Conservation (phyloP, 441 rosid species). For the Euphorbia schlechtendalii region DNA sequence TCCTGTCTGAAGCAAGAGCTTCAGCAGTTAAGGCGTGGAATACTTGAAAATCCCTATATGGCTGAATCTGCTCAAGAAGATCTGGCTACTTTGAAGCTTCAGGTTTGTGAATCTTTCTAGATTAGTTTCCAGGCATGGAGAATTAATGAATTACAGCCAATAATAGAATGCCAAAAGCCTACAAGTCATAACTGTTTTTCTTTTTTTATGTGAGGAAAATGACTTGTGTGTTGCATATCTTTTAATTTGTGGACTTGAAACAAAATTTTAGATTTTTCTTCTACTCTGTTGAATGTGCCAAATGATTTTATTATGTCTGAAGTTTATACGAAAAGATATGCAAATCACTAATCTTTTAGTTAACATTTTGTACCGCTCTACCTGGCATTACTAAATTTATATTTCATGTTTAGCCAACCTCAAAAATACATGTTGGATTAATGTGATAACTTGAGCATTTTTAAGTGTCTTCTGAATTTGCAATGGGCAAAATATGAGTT, state of each 20-base stretch:
- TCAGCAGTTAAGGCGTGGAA: conserved; percentile 60
- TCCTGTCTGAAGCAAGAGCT: conserved; percentile 75
- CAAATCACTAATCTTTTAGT: background rate
- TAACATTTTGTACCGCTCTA: background rate
- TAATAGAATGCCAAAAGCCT: background rate
- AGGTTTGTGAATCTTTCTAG: conserved; percentile 43
- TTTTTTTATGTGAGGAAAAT: background rate
- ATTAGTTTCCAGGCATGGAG: conserved; percentile 2
- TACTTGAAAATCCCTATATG: conserved; percentile 37
- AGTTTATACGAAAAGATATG: background rate
- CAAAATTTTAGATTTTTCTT: background rate
- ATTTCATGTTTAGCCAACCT: background rate
- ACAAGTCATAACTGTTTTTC: background rate
- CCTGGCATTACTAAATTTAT: background rate
- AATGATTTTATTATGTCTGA: background rate
- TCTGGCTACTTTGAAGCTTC: conserved; percentile 72
- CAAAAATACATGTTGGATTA: too few relatives aligned
- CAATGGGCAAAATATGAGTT: too few relatives aligned
- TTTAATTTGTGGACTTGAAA: background rate
- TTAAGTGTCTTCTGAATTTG: too few relatives aligned
- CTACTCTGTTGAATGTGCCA: background rate
- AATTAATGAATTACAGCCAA: background rate
- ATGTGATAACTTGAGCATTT: too few relatives aligned
- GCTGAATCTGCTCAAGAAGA: conserved; percentile 65
- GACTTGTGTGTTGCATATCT: background rate